Percentiles rank a stretch among this genome's conserved stretches.
Evolutionary conservation across 225 moss, liverwort and hornwort species (phyloP).

Genomic region (Lunularia cruciata): DNA sequence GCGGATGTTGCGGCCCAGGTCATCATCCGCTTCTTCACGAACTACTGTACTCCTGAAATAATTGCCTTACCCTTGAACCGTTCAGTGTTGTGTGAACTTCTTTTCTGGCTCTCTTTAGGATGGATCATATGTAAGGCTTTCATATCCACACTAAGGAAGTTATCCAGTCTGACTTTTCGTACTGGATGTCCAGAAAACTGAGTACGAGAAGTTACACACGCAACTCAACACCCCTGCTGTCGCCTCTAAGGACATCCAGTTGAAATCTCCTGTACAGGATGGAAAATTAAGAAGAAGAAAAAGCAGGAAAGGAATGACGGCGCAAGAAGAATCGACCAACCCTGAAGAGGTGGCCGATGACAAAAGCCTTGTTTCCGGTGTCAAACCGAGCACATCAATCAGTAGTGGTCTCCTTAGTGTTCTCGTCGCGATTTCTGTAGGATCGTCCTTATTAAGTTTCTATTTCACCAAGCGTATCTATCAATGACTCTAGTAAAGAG

Average conservation of each 20-base stretch:
- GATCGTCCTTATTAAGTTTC: conserved; percentile 45
- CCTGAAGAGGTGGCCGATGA: conserved; percentile 20
- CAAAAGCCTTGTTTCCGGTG: conserved; percentile 20
- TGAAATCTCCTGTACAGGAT: conserved; percentile 14
- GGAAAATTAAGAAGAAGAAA: conserved; percentile 28
- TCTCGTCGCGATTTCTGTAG: conserved; percentile 43
- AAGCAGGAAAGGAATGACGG: conserved; percentile 23
- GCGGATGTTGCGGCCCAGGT: too few relatives aligned
- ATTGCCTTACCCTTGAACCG: background rate
- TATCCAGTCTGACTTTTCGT: background rate
- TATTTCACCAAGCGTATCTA: conserved; percentile 46
- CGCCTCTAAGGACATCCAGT: conserved; percentile 2
- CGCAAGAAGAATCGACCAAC: conserved; percentile 12
- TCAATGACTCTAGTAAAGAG: conserved; percentile 23
- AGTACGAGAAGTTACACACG: conserved; percentile 39
- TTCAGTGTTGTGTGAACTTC: background rate
- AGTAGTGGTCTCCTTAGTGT: conserved; percentile 36
- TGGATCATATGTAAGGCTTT: too few relatives aligned
- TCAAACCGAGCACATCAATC: conserved; percentile 20
- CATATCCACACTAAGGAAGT: too few relatives aligned
- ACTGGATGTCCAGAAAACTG: conserved; percentile 26
- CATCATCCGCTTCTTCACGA: too few relatives aligned
- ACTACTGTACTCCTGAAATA: too few relatives aligned
- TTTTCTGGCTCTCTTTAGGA: background rate
- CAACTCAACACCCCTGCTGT: conserved; percentile 29